A percentile compares a stretch with the other conserved stretches of the same genome.
These are phyloP conservation scores for Aspergillus sp. DNA, from an alignment of 2,329 filamentous ascomycete genomes.

Conservation along the genomic window DNA sequence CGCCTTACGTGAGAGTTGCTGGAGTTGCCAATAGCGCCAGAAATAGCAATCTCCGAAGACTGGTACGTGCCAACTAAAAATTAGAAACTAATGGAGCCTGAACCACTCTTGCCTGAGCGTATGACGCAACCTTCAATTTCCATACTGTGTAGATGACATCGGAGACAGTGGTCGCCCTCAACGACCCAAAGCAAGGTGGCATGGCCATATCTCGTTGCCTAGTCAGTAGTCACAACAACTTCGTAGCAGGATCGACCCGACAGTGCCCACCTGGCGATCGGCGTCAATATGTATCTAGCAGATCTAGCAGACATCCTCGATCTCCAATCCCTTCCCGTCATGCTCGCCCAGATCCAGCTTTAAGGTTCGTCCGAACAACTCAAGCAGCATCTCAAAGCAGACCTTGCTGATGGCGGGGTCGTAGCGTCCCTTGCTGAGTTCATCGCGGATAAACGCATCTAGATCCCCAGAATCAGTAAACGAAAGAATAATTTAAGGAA, in stretches of 20 bases:
- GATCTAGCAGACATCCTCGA: conserved; percentile 70
- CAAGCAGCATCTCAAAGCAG: conserved; percentile 86
- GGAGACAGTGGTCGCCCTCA: no score
- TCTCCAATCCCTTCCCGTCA: conserved; percentile 59
- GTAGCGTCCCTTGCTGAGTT: conserved; percentile 89
- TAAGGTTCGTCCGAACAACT: conserved; percentile 76
- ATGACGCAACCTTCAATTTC: background rate
- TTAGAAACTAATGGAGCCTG: no score
- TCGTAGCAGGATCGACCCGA: background rate
- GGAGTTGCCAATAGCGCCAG: no score
- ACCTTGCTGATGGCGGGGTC: conserved; percentile 83
- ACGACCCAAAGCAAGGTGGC: background rate
- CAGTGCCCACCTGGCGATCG: background rate
- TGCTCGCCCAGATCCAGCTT: conserved; percentile 74
- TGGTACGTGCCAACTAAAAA: no score
- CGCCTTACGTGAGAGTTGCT: no score
- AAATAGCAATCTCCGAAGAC: no score
- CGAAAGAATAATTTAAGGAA: background rate
- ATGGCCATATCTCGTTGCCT: background rate
- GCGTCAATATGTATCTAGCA: background rate
- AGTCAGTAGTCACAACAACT: background rate
- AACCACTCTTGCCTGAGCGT: background rate
- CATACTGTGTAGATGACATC: background rate
- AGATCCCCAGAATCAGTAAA: background rate
- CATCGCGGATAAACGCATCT: conserved; percentile 90